Conservation (phyloP, 2,329 filamentous ascomycete genomes). For the Trematosphaeria pertusa region DNA sequence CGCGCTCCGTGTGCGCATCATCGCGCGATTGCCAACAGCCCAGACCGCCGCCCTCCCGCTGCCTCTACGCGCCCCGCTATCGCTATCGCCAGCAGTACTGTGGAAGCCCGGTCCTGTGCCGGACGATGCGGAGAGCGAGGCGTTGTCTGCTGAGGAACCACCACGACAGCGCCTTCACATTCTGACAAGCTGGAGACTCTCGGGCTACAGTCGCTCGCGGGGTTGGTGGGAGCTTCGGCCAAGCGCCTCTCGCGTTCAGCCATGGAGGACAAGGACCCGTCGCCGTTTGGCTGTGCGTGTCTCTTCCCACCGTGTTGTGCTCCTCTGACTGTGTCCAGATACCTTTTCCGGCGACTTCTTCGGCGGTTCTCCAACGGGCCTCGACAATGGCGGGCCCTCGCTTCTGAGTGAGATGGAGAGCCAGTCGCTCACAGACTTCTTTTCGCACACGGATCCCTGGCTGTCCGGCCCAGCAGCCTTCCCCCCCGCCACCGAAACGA, state of each 20-base stretch:
- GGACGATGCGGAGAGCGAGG: not conserved
- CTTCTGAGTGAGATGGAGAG: slow-evolving; percentile 42
- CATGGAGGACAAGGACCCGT: slow-evolving; percentile 44
- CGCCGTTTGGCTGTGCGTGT: slow-evolving; percentile 44
- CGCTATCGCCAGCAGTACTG: not conserved
- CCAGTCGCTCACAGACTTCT: slow-evolving; percentile 42
- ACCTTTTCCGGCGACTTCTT: slow-evolving; percentile 37
- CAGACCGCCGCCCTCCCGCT: too few relatives aligned
- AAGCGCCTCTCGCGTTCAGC: slow-evolving; percentile 30
- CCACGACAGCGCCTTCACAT: slow-evolving; percentile 2
- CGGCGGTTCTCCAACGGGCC: slow-evolving; percentile 16
- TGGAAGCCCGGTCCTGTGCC: too few relatives aligned
- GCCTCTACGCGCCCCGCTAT: too few relatives aligned
- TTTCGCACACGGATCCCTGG: slow-evolving; percentile 39
- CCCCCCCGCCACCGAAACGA: slow-evolving; percentile 23
- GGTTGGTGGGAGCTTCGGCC: slow-evolving; percentile 32
- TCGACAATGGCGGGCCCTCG: slow-evolving; percentile 30
- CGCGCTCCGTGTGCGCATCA: not conserved
- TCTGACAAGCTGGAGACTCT: slow-evolving; percentile 40
- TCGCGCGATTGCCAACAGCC: not conserved
- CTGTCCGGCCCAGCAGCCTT: slow-evolving; percentile 25
- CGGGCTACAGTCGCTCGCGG: slow-evolving; percentile 28
- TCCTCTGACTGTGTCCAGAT: slow-evolving; percentile 27
- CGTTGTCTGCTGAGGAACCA: not conserved
- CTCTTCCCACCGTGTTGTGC: not conserved